Percentiles rank a stretch among this genome's conserved stretches.
phyloP scores from a whole-genome alignment of 1,139 yeast species.

The Blastobotrys buckinghamii region DNA sequence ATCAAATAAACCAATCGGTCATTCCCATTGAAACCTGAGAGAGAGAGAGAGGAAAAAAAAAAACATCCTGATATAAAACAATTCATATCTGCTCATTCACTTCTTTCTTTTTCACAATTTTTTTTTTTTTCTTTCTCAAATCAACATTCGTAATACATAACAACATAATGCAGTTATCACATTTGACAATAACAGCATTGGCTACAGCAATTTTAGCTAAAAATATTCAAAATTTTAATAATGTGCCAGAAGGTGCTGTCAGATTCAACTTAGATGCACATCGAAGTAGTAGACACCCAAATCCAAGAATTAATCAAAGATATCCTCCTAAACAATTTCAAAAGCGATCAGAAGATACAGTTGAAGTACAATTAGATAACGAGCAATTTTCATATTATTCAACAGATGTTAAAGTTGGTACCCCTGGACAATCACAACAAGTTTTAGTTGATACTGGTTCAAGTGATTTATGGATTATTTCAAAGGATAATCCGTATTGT shows the following conservation, averaged over 20 bases:
- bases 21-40: no score
- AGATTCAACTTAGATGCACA: conserved; percentile 3
- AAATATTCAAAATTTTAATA: not conserved
- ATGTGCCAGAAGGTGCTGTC: conserved; percentile 6
- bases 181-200: not conserved
- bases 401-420: conserved; percentile 35
- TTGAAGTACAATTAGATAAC: conserved; percentile 18
- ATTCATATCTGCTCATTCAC: no score
- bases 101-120: no score
- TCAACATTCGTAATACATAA: no score
- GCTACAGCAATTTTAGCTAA: conserved; percentile 1
- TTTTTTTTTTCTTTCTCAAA: no score
- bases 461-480: conserved; percentile 54
- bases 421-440: conserved; percentile 33
- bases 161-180: not conserved
- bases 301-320: conserved; percentile 6
- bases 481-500: conserved; percentile 31
- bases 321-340: not conserved
- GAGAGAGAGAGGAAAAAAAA: no score
- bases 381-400: conserved; percentile 31
- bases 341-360: conserved; percentile 5
- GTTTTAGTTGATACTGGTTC: conserved; percentile 42
- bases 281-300: conserved; percentile 7
- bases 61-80: no score
- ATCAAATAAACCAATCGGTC: no score